Conservation (phyloP, 192 early-diverging fungal species). For the Backusella sp. region DNA sequence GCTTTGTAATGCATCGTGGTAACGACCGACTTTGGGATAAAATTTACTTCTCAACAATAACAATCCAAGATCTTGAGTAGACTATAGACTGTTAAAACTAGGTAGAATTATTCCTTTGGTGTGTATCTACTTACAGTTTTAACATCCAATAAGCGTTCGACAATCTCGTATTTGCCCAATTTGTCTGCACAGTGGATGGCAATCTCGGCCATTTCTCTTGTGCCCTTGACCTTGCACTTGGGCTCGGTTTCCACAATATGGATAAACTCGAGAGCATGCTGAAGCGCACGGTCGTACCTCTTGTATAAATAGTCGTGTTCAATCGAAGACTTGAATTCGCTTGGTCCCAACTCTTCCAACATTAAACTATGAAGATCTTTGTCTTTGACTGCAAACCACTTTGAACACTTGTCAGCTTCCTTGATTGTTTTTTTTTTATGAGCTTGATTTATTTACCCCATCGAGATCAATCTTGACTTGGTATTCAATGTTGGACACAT, state of each 20-base stretch:
- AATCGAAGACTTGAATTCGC: conserved; percentile 21
- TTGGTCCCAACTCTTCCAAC: conserved; percentile 26
- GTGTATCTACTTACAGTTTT: conserved; percentile 24
- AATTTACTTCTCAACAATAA: conserved; percentile 16
- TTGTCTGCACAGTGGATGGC: conserved; percentile 40
- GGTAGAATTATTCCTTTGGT: background rate
- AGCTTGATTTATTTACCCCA: conserved; percentile 12
- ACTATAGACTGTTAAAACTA: background rate
- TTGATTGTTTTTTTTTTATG: background rate
- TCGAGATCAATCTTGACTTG: conserved; percentile 25
- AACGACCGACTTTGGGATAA: conserved; percentile 21
- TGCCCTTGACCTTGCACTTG: conserved; percentile 39
- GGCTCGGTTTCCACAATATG: conserved; percentile 1
- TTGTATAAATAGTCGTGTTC: conserved; percentile 34
- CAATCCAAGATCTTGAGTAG: conserved; percentile 19
- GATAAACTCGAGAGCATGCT: conserved; percentile 17
- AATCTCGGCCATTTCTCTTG: conserved; percentile 46
- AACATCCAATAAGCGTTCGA: conserved; percentile 6
- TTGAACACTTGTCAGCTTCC: background rate
- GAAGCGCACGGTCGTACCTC: conserved; percentile 23
- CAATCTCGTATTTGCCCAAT: conserved; percentile 16
- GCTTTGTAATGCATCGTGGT: conserved; percentile 11
- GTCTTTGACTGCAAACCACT: conserved; percentile 29
- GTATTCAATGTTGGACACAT: conserved; percentile 10
- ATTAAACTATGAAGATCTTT: conserved; percentile 15